Evolutionary conservation across 2,329 filamentous ascomycete genomes (phyloP), one percentile per base, ranked within the genome.

Genomic region (Lachnellula suecica): DNA sequence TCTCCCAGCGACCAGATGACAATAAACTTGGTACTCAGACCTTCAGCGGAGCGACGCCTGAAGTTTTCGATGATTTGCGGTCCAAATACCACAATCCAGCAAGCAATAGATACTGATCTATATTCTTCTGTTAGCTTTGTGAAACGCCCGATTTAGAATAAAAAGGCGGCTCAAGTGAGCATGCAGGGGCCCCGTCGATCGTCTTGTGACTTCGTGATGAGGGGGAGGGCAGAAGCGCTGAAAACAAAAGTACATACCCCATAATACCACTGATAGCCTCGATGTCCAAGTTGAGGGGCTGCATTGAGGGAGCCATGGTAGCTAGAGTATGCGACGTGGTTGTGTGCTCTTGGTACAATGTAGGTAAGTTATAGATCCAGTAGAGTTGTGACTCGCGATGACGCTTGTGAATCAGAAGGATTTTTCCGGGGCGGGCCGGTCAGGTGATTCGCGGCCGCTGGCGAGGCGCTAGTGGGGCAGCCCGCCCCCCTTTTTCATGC

Each of bases 31-130:
- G 97, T 82, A 0, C 90, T 96, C 1, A 97, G 79, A 2, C 91
- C 93, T 68, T 97, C 91, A 52, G 91, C 90, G 37, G 88, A 95
- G 60, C 83, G 77, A 51, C 91, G 83, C 58, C 85, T 86, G 74
- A 96, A 97, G 68, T 97, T 97, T 67, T 96, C 91, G 63, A 96
- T 87, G 63, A 99, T 97, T 64, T 99, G 94, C 2, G 94, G 94
- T 1, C 91, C 94, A 74, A 97, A 99, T 52, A 99, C 94, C 31
- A 97, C 90, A 52, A 97, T 89, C 94, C 94, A 68, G 69, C 92
- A 97, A 46, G 92, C 92, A 68, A 99, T 97, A 42, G 91, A 96
- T 62, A 99, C 92, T 8, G 92, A 96, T 31, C 92, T 90, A 63
- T 27, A 24, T 51, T 11, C 27, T 40, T 10, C 9, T 15, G 34